Evolutionary conservation across 2,329 filamentous ascomycete genomes (phyloP).

Genomic region (Amylocarpus encephaloides): DNA sequence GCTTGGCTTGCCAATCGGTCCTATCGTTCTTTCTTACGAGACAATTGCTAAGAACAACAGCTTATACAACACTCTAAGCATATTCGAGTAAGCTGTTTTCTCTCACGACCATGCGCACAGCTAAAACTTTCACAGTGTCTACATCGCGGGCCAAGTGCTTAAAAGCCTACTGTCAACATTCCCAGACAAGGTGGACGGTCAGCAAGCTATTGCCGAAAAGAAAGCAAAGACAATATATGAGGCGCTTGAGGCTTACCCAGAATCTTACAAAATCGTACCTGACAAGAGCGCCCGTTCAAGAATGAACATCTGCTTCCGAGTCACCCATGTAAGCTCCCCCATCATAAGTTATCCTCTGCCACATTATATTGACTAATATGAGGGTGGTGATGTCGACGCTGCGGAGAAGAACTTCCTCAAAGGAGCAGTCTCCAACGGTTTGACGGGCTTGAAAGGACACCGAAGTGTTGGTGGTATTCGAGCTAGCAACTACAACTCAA

Average conservation of each 20-base stretch:
- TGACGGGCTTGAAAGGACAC: slow-evolving; percentile 84
- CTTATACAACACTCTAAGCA: slow-evolving; percentile 91
- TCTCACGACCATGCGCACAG: not conserved
- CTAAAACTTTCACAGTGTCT: slow-evolving; percentile 53
- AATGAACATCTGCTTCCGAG: slow-evolving; percentile 94
- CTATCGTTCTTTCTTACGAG: slow-evolving; percentile 75
- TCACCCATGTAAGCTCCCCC: slow-evolving; percentile 41
- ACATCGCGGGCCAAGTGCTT: slow-evolving; percentile 83
- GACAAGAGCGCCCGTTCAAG: slow-evolving; percentile 69
- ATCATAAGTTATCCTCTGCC: not conserved
- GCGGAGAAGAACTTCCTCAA: slow-evolving; percentile 77
- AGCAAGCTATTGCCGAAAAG: slow-evolving; percentile 64
- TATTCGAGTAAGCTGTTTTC: slow-evolving; percentile 58
- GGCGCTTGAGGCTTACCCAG: slow-evolving; percentile 65
- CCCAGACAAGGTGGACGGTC: slow-evolving; percentile 65
- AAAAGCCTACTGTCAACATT: slow-evolving; percentile 62
- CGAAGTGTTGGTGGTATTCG: slow-evolving; percentile 81
- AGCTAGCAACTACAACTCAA: slow-evolving; percentile 83
- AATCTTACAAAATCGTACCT: slow-evolving; percentile 73
- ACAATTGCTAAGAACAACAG: slow-evolving; percentile 88
- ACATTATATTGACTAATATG: slow-evolving; percentile 2
- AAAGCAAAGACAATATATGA: slow-evolving; percentile 75
- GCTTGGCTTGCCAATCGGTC: slow-evolving; percentile 70
- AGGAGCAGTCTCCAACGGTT: slow-evolving; percentile 58
- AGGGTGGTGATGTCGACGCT: slow-evolving; percentile 51